These are phyloP conservation scores for Boehmeria nivea DNA, from an alignment of 306 rosid genomes.

Conservation along the genomic window DNA sequence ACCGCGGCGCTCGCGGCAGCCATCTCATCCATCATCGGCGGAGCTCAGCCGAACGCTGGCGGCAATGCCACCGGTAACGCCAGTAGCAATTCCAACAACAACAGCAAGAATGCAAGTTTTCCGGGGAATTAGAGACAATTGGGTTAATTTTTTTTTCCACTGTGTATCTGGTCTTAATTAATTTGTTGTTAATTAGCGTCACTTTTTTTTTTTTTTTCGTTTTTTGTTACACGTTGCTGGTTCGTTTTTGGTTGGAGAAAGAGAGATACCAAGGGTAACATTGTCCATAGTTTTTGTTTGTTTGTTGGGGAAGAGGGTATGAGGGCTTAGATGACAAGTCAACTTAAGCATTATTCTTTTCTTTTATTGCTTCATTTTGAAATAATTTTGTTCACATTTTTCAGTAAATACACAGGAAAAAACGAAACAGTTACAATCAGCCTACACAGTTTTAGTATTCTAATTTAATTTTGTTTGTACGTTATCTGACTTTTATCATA, in stretches of 20 bases:
- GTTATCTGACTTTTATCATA: background rate
- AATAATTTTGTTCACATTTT: slow-evolving; percentile 33
- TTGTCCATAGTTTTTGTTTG: slow-evolving; percentile 50
- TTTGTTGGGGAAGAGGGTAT: slow-evolving; percentile 24
- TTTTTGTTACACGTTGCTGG: no score
- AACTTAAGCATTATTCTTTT: slow-evolving; percentile 35
- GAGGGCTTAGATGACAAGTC: slow-evolving; percentile 26
- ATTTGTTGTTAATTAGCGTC: background rate
- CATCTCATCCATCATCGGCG: slow-evolving; percentile 81
- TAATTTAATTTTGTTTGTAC: background rate
- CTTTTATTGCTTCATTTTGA: slow-evolving; percentile 31
- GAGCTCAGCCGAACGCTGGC: slow-evolving; percentile 35
- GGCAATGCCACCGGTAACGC: slow-evolving; percentile 22
- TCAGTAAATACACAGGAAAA: slow-evolving; percentile 35
- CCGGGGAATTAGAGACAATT: slow-evolving; percentile 49
- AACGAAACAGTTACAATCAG: background rate
- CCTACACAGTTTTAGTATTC: background rate
- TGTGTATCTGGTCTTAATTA: background rate
- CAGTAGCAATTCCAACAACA: slow-evolving; percentile 14
- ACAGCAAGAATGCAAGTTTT: slow-evolving; percentile 36
- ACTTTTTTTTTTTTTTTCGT: slow-evolving; percentile 7
- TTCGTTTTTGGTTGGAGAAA: slow-evolving; percentile 17
- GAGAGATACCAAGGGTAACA: slow-evolving; percentile 24
- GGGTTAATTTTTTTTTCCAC: background rate
- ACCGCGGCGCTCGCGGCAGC: slow-evolving; percentile 93